These are phyloP conservation scores for Remersonia thermophila DNA, from an alignment of 2,329 filamentous ascomycete genomes.

Conservation along the genomic window DNA sequence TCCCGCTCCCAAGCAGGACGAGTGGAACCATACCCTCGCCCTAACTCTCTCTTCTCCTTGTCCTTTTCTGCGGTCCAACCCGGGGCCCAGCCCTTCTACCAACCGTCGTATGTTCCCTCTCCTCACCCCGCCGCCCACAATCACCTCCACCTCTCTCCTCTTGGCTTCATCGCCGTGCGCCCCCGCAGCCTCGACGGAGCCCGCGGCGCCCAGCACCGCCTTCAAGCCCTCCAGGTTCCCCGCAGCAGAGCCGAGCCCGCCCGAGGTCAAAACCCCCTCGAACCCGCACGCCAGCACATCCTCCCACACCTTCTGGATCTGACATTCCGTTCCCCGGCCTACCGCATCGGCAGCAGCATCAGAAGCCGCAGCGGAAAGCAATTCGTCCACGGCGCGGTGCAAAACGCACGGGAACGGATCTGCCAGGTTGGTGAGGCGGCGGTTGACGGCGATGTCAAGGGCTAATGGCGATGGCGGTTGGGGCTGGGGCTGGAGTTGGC, in stretches of 20 bases:
- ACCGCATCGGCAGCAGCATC: conserved; percentile 5
- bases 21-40: conserved; percentile 32
- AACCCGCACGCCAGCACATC: conserved; percentile 34
- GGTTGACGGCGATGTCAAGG: conserved; percentile 31
- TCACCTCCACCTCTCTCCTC: conserved; percentile 26
- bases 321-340: neutral
- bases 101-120: conserved; percentile 26
- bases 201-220: conserved; percentile 22
- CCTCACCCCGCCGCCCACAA: conserved; percentile 41
- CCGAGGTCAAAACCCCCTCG: conserved; percentile 39
- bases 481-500: too few species aligned
- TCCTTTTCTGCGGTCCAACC: conserved; percentile 6
- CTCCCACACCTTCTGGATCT: conserved; percentile 19
- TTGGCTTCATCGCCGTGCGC: neutral
- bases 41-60: neutral
- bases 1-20: conserved; percentile 27
- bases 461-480: too few species aligned
- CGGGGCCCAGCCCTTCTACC: conserved; percentile 9
- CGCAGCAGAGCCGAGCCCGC: conserved; percentile 31
- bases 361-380: conserved; percentile 26
- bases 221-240: conserved; percentile 28
- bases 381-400: conserved; percentile 43
- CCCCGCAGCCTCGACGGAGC: conserved; percentile 20
- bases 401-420: conserved; percentile 36
- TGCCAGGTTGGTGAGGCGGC: conserved; percentile 29